Percentiles rank a stretch among this genome's conserved stretches.
These are phyloP conservation scores for Cucumis hystrix DNA, from an alignment of 306 rosid species.

Conservation along the genomic window DNA sequence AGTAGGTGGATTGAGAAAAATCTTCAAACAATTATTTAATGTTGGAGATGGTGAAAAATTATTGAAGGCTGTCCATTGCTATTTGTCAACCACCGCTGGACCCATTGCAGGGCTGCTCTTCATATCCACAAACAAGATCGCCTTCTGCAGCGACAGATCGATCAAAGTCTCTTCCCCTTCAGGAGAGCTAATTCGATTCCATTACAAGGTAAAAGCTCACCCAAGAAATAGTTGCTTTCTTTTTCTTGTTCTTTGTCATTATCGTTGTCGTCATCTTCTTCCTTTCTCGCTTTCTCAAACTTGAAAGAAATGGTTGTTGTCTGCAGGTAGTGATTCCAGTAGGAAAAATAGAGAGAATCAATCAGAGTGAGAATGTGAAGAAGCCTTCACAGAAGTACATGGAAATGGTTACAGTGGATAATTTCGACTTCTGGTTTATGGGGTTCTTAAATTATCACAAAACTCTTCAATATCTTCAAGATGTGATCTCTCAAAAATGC, in stretches of 20 bases:
- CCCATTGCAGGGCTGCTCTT: slow-evolving; percentile 86
- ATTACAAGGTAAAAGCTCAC: slow-evolving; percentile 38
- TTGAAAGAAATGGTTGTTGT: neutral
- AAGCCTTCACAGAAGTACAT: slow-evolving; percentile 53
- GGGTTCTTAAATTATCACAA: slow-evolving; percentile 52
- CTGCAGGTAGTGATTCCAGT: slow-evolving; percentile 27
- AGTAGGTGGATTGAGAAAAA: slow-evolving; percentile 62
- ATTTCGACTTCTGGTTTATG: slow-evolving; percentile 64
- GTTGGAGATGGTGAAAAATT: slow-evolving; percentile 51
- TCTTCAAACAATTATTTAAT: slow-evolving; percentile 39
- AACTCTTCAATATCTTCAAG: slow-evolving; percentile 30
- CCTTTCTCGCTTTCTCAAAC: neutral
- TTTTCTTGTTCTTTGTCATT: neutral
- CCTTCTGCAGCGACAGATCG: slow-evolving; percentile 76
- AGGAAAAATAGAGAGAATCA: slow-evolving; percentile 29
- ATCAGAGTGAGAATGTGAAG: slow-evolving; percentile 39
- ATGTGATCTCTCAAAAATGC: slow-evolving; percentile 21
- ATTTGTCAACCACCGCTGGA: slow-evolving; percentile 75
- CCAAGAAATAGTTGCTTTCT: neutral
- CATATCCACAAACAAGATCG: slow-evolving; percentile 62
- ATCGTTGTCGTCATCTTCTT: neutral
- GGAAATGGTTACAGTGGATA: slow-evolving; percentile 46
- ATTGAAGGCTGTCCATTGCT: slow-evolving; percentile 63
- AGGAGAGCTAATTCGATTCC: slow-evolving; percentile 38
- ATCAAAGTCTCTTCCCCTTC: slow-evolving; percentile 41